Evolutionary conservation across 164 flowering plant species (phyloP).

Genomic region (Warburgia ugandensis): DNA sequence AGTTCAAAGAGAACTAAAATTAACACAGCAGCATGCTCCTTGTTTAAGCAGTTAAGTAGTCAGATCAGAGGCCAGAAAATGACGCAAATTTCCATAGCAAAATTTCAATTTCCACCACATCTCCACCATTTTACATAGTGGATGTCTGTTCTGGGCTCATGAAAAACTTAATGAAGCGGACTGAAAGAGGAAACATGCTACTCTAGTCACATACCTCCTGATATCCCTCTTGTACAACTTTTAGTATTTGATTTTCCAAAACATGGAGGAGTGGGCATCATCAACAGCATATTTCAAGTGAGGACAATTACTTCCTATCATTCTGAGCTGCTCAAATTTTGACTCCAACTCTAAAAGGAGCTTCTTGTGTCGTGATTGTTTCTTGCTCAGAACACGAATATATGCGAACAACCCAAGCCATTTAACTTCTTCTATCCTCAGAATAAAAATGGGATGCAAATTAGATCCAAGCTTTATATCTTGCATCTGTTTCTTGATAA

Average conservation of each 20-base stretch:
- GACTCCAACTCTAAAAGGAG: slow-evolving; percentile 44
- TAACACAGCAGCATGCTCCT: too few species aligned
- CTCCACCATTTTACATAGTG: too few species aligned
- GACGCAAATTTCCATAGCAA: too few species aligned
- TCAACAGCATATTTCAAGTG: slow-evolving; percentile 52
- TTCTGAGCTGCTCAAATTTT: slow-evolving; percentile 20
- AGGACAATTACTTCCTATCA: slow-evolving; percentile 15
- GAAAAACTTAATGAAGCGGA: too few species aligned
- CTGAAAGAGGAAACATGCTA: too few species aligned
- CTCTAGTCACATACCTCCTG: too few species aligned
- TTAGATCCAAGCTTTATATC: slow-evolving; percentile 13
- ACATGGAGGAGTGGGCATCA: slow-evolving; percentile 47
- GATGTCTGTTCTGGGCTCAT: too few species aligned
- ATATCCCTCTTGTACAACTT: too few species aligned
- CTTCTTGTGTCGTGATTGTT: slow-evolving; percentile 47
- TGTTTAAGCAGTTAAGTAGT: too few species aligned
- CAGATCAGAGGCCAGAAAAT: too few species aligned
- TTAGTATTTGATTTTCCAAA: slow-evolving; percentile 64
- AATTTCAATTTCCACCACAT: too few species aligned
- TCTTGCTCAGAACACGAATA: slow-evolving; percentile 47
- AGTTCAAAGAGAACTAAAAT: too few species aligned
- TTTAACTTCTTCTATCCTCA: slow-evolving; percentile 47
- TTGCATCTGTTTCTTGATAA: slow-evolving; percentile 49
- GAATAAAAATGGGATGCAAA: slow-evolving; percentile 34
- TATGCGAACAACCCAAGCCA: slow-evolving; percentile 87